Conservation (phyloP, 495 filamentous ascomycete species). For the Hypoxylon trugodes region DNA sequence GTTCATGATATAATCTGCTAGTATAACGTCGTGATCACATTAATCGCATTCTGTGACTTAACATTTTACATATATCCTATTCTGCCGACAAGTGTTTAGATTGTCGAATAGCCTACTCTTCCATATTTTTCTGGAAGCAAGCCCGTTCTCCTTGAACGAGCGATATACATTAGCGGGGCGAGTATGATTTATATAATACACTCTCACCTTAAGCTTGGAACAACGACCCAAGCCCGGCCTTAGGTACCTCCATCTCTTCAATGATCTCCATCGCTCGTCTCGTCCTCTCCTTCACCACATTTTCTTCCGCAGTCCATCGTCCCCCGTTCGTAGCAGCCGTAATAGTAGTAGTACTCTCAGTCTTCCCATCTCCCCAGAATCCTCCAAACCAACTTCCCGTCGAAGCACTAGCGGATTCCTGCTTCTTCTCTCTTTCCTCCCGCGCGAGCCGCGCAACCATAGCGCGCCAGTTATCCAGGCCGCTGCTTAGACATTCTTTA, state of each 20-base stretch:
- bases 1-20: neutral
- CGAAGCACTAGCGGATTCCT: slow-evolving; percentile 18
- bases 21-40: neutral
- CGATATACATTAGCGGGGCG: too few relatives aligned
- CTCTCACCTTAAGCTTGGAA: slow-evolving; percentile 46
- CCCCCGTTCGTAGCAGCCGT: slow-evolving; percentile 29
- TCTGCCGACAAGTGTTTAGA: neutral
- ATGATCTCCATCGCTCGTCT: slow-evolving; percentile 54
- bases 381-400: slow-evolving; percentile 28
- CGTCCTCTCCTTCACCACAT: slow-evolving; percentile 58
- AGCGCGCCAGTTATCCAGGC: slow-evolving; percentile 75
- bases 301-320: slow-evolving; percentile 62
- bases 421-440: slow-evolving; percentile 57
- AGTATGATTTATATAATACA: neutral
- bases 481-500: slow-evolving; percentile 73
- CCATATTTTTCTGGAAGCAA: neutral
- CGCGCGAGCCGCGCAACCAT: slow-evolving; percentile 71
- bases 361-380: slow-evolving; percentile 55
- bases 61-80: slow-evolving; percentile 7
- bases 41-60: neutral
- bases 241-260: slow-evolving; percentile 54
- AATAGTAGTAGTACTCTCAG: too few relatives aligned
- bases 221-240: slow-evolving; percentile 46
- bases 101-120: neutral
- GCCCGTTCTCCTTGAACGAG: neutral